Base-by-base conservation (phyloP, 371 early-diverging fungal genomes). In the Nematocida minor region DNA sequence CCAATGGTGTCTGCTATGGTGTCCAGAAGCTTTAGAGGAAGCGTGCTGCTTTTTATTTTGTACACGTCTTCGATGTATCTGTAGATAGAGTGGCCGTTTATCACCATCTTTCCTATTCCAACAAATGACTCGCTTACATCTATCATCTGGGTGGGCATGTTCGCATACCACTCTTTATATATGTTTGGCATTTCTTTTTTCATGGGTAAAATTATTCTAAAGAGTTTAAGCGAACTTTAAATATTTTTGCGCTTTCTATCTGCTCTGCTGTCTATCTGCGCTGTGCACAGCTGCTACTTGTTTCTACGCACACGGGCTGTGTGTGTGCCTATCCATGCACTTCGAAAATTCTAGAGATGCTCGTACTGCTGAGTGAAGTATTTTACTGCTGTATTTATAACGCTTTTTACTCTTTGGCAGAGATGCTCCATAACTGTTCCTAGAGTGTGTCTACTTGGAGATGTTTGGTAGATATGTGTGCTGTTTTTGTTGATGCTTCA, bases 101-200 rank as follows among this genome's bases (percentile, higher is more conserved):
- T 74, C 4, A 74, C n/a, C 11, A 74, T 74, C 77, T 74, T 74
- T 16, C 77, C 77, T 34, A 74, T 74, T 27, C 77, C 77, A 6
- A 74, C 77, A 62, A 74, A 74, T 42, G 77, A 31, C 60, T 74
- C 77, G 40, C 77, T 74, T 6, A 74, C 60, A 40, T 74, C 77
- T 20, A 74, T 46, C 44, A 74, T 40, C 20, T 74, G 63, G 14
- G 51, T 16, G 27, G 77, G 46, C 42, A 49, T 44, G n/a, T 14
- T 62, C 44, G 14, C 53, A 60, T 74, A 74, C 77, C 77, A 74
- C 11, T 64, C 62, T 14, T 20, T 69, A 20, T 60, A 32, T 48
- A 40, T 49, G 16, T 46, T 29, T 41, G 46, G 32, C 53, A 57
- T 55, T 66, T 62, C 77, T 62, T 66, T 53, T 63, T 47, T 63